Percentiles rank a stretch among this genome's conserved stretches.
Conservation (phyloP, 306 rosid genomes). For the Vicia sativa region DNA sequence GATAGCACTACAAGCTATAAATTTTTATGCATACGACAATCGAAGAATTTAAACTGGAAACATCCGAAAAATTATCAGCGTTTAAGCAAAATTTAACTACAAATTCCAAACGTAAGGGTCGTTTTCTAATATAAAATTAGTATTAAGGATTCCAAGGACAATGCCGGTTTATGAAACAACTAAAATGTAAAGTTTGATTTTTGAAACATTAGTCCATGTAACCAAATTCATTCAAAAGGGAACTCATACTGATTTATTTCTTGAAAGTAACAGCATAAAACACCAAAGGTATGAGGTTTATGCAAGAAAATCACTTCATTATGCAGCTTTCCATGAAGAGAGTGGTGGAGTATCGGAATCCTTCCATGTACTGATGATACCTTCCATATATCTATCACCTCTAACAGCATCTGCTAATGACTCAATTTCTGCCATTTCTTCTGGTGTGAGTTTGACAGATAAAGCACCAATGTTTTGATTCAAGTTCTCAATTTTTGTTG, state of each 20-base stretch:
- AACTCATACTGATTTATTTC: conserved; percentile 4
- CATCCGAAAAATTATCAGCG: too few species aligned
- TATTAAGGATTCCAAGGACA: too few species aligned
- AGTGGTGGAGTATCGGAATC: conserved; percentile 63
- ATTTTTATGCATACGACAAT: too few species aligned
- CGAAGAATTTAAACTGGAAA: too few species aligned
- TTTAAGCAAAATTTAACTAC: too few species aligned
- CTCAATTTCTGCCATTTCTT: conserved; percentile 65
- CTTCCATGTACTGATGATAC: conserved; percentile 36
- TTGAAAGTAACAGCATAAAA: not conserved
- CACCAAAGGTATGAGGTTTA: not conserved
- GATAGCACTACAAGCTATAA: too few species aligned
- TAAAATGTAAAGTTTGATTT: too few species aligned
- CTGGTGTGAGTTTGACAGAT: conserved; percentile 58
- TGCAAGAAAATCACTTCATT: not conserved
- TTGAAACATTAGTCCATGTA: not conserved
- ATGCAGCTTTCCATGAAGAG: conserved; percentile 53
- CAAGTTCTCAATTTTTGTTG: conserved; percentile 65
- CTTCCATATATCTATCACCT: conserved; percentile 42
- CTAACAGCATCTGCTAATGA: conserved; percentile 49
- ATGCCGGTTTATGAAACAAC: too few species aligned
- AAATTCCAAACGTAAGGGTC: too few species aligned
- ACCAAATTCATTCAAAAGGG: not conserved
- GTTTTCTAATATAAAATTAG: too few species aligned
- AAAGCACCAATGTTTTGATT: conserved; percentile 65